phyloP scores from a whole-genome alignment of 257 asterid genomes.

The Capsicum pubescens region DNA sequence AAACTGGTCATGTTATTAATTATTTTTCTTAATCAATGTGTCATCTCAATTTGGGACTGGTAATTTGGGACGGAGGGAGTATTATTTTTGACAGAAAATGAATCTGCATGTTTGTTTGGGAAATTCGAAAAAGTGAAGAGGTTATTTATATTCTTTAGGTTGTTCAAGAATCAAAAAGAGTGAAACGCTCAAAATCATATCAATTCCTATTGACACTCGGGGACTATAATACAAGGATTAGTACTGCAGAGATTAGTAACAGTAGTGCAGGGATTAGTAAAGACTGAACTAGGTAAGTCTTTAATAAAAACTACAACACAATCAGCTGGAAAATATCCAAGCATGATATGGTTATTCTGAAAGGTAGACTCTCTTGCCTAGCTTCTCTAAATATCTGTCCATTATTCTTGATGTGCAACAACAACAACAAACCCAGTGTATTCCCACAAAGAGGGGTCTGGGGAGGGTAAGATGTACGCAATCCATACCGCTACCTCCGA shows the following conservation, averaged over 20 bases:
- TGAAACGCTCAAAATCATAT: constrained; percentile 2
- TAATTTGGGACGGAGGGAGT: too few species aligned
- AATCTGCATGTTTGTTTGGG: not conserved
- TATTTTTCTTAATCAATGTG: too few species aligned
- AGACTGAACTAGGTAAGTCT: not conserved
- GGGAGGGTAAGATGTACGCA: too few species aligned
- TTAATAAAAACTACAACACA: not conserved
- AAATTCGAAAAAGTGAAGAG: not conserved
- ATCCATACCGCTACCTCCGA: too few species aligned
- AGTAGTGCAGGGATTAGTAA: not conserved
- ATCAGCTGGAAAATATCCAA: not conserved
- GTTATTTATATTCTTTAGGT: not conserved
- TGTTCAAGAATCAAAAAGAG: constrained; percentile 3
- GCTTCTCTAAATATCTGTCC: not conserved
- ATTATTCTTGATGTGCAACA: not conserved
- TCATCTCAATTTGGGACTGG: too few species aligned
- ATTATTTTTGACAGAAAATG: constrained; percentile 1
- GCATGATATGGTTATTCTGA: not conserved
- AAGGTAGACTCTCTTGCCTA: not conserved
- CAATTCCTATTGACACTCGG: not conserved
- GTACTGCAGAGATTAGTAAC: not conserved
- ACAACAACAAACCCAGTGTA: too few species aligned
- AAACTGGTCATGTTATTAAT: too few species aligned
- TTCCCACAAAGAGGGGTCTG: too few species aligned
- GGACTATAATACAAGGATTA: not conserved